Conservation (phyloP, 108 stramenopile genomes). For the Aurantiochytrium sp. region DNA sequence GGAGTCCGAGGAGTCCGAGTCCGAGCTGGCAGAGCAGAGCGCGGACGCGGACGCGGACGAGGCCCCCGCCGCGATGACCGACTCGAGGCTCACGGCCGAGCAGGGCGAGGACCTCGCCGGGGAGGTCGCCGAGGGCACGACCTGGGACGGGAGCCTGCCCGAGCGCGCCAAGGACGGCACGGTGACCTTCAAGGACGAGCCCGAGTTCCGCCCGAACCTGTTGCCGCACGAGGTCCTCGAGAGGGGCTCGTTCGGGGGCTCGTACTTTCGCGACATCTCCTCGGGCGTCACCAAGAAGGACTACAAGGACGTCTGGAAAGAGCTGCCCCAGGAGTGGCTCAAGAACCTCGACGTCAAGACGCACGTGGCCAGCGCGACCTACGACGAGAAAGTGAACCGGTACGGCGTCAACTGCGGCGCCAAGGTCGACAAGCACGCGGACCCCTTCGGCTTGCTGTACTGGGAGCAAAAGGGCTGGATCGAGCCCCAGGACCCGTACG, state of each 20-base stretch:
- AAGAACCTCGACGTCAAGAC: constrained; percentile 57
- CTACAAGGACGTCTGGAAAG: constrained; percentile 57
- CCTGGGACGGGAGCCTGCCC: background rate
- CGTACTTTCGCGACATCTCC: constrained; percentile 84
- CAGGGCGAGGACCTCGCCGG: background rate
- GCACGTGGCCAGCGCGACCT: constrained; percentile 66
- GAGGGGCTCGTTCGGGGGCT: constrained; percentile 86
- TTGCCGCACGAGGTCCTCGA: constrained; percentile 85
- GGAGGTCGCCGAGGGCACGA: background rate
- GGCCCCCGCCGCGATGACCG: no score
- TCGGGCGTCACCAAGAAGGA: constrained; percentile 72
- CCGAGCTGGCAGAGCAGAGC: no score
- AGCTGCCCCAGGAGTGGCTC: constrained; percentile 73
- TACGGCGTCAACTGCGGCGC: constrained; percentile 88
- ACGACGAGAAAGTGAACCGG: constrained; percentile 68
- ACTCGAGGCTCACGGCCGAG: background rate
- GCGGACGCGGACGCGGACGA: no score
- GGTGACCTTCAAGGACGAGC: background rate
- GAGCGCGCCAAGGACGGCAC: background rate
- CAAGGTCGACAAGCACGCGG: constrained; percentile 68
- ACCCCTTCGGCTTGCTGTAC: constrained; percentile 3
- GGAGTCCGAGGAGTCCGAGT: no score
- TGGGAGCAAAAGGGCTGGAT: constrained; percentile 88
- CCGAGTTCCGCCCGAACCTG: constrained; percentile 85
- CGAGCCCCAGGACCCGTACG: constrained; percentile 79